phyloP scores from a whole-genome alignment of 2,329 filamentous ascomycete species.

The Beauveria scarabaeidicola region DNA sequence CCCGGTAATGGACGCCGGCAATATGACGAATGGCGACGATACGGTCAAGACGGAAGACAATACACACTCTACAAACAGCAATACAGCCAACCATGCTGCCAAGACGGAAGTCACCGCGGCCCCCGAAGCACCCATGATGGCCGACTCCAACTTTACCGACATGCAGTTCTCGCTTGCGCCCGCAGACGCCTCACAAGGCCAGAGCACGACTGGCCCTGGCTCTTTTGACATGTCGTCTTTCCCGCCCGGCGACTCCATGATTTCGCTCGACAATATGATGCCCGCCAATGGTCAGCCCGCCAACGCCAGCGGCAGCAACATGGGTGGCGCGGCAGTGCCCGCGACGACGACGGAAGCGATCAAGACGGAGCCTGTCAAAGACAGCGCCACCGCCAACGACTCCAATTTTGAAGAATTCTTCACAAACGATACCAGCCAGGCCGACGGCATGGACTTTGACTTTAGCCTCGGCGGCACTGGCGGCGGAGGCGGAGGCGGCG shows the following conservation, averaged over 20 bases:
- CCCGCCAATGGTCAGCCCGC: constrained; percentile 17
- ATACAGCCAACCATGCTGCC: neutral
- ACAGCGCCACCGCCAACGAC: constrained; percentile 15
- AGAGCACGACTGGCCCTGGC: constrained; percentile 22
- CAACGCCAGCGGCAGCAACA: constrained; percentile 12
- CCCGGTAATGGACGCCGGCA: constrained; percentile 41
- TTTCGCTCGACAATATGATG: constrained; percentile 24
- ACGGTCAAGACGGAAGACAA: constrained; percentile 23
- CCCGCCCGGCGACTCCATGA: constrained; percentile 24
- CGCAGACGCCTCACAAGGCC: constrained; percentile 21
- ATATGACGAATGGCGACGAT: constrained; percentile 3
- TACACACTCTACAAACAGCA: neutral
- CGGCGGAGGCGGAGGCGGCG: constrained; percentile 17
- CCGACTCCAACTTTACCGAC: constrained; percentile 42
- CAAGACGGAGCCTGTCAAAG: constrained; percentile 20
- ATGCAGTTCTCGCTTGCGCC: constrained; percentile 49
- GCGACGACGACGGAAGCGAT: constrained; percentile 12
- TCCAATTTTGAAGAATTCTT: constrained; percentile 38
- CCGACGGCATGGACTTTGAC: constrained; percentile 33
- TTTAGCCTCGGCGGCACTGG: constrained; percentile 23
- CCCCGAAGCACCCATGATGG: constrained; percentile 10
- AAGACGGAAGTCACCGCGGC: constrained; percentile 12
- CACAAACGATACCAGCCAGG: constrained; percentile 30
- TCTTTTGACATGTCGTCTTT: constrained; percentile 40
- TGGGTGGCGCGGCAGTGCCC: constrained; percentile 8